These are phyloP conservation scores for Gnomoniopsis sp. DNA, from an alignment of 2,329 filamentous ascomycete genomes.

Conservation along the genomic window DNA sequence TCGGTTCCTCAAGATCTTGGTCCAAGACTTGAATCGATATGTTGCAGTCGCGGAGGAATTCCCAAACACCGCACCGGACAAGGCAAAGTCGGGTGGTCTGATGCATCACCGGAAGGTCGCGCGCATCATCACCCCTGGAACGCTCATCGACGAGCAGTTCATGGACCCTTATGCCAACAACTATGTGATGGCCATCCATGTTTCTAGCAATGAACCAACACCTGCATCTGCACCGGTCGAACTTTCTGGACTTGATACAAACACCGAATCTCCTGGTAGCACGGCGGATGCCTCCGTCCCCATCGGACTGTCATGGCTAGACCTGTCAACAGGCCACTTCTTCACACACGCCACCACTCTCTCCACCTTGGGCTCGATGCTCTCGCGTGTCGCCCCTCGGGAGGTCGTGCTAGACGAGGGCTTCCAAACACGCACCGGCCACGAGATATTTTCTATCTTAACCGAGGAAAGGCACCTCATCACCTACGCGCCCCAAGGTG, in stretches of 20 bases:
- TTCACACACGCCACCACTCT: constrained; percentile 75
- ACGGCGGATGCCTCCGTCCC: constrained; percentile 29
- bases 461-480: constrained; percentile 73
- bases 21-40: constrained; percentile 85
- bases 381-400: constrained; percentile 78
- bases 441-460: constrained; percentile 64
- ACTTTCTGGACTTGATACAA: not conserved
- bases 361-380: constrained; percentile 69
- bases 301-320: constrained; percentile 87
- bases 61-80: constrained; percentile 66
- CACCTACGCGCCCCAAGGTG: constrained; percentile 60
- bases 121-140: constrained; percentile 89
- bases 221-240: not conserved
- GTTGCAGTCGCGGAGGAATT: constrained; percentile 96
- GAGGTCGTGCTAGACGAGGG: constrained; percentile 77
- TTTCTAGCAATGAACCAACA: constrained; percentile 27
- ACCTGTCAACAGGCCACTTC: constrained; percentile 93
- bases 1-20: constrained; percentile 85
- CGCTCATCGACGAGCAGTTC: constrained; percentile 95
- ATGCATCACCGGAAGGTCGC: constrained; percentile 83
- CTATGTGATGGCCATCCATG: constrained; percentile 79
- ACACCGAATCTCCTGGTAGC: constrained; percentile 9
- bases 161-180: constrained; percentile 94
- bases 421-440: constrained; percentile 53
- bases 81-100: constrained; percentile 70